Evolutionary conservation across 2,329 filamentous ascomycete genomes (phyloP), one percentile per base, ranked within the genome.

Genomic region (Aspergillus vadensis): DNA sequence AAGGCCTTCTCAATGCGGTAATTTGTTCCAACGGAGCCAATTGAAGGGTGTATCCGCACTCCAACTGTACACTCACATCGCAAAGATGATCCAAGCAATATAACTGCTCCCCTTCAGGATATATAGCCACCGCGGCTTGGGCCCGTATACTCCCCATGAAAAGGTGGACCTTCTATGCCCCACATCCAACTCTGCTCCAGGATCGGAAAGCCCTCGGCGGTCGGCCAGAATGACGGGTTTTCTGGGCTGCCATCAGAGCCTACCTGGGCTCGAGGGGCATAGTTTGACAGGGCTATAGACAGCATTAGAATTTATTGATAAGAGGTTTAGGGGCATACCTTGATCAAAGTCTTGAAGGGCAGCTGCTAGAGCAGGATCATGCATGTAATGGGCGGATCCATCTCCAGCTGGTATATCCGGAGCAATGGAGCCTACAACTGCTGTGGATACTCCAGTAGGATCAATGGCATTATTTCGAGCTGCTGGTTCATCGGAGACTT

Each of bases 151-250:
- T 30, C 27, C 27, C 27, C 27, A 4, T 30, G 2, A 1, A 12
- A 30, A 30, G 27, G 27, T 30, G 27, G 1, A 30, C 10, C 27
- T 12, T 30, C 27, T 12, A 65, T 23, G 9, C 61, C 67, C 69
- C 66, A 69, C 2, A 70, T 67, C 67, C 67, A 70, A 1, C 63
- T 65, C 27, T 67, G 67, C 14, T 70, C 66, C 8, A 61, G 57
- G 10, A 60, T 55, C 5, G 61, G 30, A 32, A 67, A 63, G 2
- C 54, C 60, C 30, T 64, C 61, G 1, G 54, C 43, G 2, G 55
- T 23, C n/a, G 36, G 48, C 63, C 60, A 27, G 55, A 54, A 8
- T 23, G 23, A 61, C 50, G 19, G 57, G 23, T 6, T 58, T 10
- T 8, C 56, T 58, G 14, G 38, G 5, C 43, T 23, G 17, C 27